A percentile compares a stretch with the other conserved stretches of the same genome.
phyloP scores from a whole-genome alignment of 2,329 filamentous ascomycete genomes.

The Fusarium coffeatum region DNA sequence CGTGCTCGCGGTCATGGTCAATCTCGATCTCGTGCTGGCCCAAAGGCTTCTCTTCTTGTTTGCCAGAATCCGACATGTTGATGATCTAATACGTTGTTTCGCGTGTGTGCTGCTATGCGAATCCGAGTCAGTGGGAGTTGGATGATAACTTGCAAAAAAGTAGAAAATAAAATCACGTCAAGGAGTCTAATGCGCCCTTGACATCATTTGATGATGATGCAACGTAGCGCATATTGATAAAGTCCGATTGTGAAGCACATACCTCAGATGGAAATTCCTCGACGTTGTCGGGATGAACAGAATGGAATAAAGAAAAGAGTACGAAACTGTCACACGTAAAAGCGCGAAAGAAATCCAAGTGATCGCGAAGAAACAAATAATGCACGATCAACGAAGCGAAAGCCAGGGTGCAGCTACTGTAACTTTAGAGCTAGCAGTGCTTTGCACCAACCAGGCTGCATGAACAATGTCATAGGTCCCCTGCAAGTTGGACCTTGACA shows the following conservation, averaged over 20 bases:
- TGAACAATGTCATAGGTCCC: slow-evolving; percentile 14
- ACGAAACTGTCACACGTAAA: neutral
- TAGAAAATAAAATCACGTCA: neutral
- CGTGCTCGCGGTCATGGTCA: slow-evolving; percentile 43
- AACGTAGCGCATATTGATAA: slow-evolving; percentile 1
- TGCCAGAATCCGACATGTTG: slow-evolving; percentile 51
- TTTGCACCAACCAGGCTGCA: slow-evolving; percentile 18
- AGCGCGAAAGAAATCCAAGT: slow-evolving; percentile 4
- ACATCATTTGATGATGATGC: slow-evolving; percentile 19
- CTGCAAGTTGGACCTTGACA: slow-evolving; percentile 9
- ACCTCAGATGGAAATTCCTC: slow-evolving; percentile 14
- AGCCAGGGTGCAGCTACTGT: slow-evolving; percentile 20
- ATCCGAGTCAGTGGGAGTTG: slow-evolving; percentile 22
- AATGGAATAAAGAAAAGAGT: neutral
- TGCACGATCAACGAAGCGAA: slow-evolving; percentile 26
- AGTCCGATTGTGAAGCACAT: neutral
- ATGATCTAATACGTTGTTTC: slow-evolving; percentile 1
- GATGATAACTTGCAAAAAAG: slow-evolving; percentile 7
- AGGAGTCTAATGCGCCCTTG: slow-evolving; percentile 19
- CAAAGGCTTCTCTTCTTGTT: slow-evolving; percentile 48
- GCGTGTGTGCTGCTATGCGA: slow-evolving; percentile 6
- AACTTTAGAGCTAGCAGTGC: slow-evolving; percentile 1
- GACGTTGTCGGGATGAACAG: neutral
- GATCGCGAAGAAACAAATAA: slow-evolving; percentile 23
- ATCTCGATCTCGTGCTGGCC: slow-evolving; percentile 45